phyloP scores from a whole-genome alignment of 257 asterid genomes.

The Solanum paucissectum region DNA sequence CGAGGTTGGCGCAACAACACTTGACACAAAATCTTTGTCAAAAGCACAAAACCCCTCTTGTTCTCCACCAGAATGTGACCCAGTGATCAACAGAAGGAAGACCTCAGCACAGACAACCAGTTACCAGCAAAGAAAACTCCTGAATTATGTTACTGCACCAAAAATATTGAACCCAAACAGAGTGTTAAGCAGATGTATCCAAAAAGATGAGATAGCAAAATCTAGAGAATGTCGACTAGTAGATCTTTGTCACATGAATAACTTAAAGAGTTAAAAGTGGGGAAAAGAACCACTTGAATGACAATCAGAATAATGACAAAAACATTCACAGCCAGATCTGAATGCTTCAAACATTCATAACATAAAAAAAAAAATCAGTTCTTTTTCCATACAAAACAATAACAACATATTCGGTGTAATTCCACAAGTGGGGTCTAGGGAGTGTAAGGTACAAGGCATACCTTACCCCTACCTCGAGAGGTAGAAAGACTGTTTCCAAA shows the following conservation, averaged over 20 bases:
- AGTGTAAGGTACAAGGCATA: not conserved
- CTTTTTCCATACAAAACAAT: not conserved
- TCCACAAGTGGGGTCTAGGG: not conserved
- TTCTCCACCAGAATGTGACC: not conserved
- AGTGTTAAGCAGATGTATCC: not conserved
- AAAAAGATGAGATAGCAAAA: not conserved
- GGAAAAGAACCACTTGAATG: not conserved
- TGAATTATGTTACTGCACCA: not conserved
- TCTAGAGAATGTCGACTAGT: not conserved
- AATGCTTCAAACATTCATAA: conserved; percentile 27
- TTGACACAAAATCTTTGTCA: not conserved
- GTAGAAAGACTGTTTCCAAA: not conserved
- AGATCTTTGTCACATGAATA: not conserved
- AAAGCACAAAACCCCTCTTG: not conserved
- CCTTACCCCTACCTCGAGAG: not conserved
- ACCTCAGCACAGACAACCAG: not conserved
- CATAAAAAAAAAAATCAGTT: not conserved
- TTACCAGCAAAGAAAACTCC: not conserved
- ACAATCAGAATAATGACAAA: not conserved
- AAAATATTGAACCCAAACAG: not conserved
- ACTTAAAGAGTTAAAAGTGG: not conserved
- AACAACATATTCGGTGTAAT: not conserved
- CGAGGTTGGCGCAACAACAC: not conserved
- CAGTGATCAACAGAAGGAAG: not conserved
- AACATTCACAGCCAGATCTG: conserved; percentile 52